phyloP scores from a whole-genome alignment of 176 grass and related monocot species.

The Leersia perrieri region DNA sequence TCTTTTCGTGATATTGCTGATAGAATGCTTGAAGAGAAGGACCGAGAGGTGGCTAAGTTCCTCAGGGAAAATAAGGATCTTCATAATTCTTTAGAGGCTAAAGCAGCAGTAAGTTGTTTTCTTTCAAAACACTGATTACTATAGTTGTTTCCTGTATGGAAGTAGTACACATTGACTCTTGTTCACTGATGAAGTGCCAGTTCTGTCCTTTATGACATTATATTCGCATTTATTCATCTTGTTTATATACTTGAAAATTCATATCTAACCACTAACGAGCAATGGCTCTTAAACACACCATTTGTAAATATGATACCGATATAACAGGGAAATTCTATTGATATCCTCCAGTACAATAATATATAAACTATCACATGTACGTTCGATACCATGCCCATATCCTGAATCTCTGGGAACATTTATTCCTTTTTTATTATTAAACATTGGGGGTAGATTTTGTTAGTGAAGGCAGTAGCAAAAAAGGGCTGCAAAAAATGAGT shows the following conservation, averaged over 20 bases:
- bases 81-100: slow-evolving; percentile 66
- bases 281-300: neutral
- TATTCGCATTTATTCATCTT: neutral
- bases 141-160: slow-evolving; percentile 8
- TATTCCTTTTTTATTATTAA: neutral
- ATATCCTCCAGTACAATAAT: neutral
- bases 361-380: neutral
- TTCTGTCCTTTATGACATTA: neutral
- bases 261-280: slow-evolving; percentile 6
- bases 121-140: slow-evolving; percentile 11
- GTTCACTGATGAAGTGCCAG: neutral
- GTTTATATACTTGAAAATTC: neutral
- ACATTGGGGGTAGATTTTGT: neutral
- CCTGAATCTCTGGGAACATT: neutral
- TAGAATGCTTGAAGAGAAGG: slow-evolving; percentile 96
- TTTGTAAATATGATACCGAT: slow-evolving; percentile 4
- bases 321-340: neutral
- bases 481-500: neutral
- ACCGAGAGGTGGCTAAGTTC: slow-evolving; percentile 69
- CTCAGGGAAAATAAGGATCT: slow-evolving; percentile 81
- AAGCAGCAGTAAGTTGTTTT: slow-evolving; percentile 40
- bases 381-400: neutral
- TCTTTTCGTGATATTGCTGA: slow-evolving; percentile 86
- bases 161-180: neutral
- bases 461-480: neutral